These are phyloP conservation scores for Russula compacta DNA, from an alignment of 768 basidiomycete genomes.

Conservation along the genomic window DNA sequence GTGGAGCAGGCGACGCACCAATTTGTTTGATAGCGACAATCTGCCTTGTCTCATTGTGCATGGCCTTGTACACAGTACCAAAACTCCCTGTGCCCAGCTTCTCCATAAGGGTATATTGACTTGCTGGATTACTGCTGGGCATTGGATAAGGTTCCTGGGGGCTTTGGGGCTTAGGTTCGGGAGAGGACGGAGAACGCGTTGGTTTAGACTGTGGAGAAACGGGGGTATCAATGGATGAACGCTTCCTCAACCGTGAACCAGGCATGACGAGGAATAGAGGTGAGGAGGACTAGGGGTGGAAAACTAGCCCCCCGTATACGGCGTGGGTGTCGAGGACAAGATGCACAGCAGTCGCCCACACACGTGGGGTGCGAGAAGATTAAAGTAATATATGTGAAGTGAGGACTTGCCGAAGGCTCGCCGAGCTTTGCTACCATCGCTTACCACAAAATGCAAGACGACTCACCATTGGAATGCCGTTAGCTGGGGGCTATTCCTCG, in stretches of 20 bases:
- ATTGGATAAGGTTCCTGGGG: slow-evolving; percentile 56
- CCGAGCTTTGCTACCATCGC: not conserved
- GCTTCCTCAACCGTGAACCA: slow-evolving; percentile 12
- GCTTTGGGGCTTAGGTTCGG: slow-evolving; percentile 34
- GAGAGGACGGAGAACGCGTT: slow-evolving; percentile 43
- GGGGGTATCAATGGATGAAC: slow-evolving; percentile 14
- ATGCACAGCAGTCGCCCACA: not conserved
- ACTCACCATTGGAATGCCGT: not conserved
- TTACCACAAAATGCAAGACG: not conserved
- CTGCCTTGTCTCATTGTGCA: slow-evolving; percentile 89
- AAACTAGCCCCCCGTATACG: not conserved
- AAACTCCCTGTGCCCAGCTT: slow-evolving; percentile 98
- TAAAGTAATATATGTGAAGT: not conserved
- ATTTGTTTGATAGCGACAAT: slow-evolving; percentile 99
- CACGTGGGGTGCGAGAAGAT: slow-evolving; percentile 3
- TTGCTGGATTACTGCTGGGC: slow-evolving; percentile 73
- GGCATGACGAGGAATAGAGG: slow-evolving; percentile 6
- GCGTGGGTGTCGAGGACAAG: slow-evolving; percentile 5
- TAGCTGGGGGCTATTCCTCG: not conserved
- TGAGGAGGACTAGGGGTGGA: not conserved
- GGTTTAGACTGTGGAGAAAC: slow-evolving; percentile 33
- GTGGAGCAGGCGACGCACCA: slow-evolving; percentile 41
- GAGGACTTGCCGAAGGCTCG: not conserved
- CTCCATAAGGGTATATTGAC: slow-evolving; percentile 86
- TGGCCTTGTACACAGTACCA: slow-evolving; percentile 94